Percentiles rank a stretch among this genome's conserved stretches.
phyloP scores from a whole-genome alignment of 2,329 filamentous ascomycete species.

The Zymoseptoria tritici region DNA sequence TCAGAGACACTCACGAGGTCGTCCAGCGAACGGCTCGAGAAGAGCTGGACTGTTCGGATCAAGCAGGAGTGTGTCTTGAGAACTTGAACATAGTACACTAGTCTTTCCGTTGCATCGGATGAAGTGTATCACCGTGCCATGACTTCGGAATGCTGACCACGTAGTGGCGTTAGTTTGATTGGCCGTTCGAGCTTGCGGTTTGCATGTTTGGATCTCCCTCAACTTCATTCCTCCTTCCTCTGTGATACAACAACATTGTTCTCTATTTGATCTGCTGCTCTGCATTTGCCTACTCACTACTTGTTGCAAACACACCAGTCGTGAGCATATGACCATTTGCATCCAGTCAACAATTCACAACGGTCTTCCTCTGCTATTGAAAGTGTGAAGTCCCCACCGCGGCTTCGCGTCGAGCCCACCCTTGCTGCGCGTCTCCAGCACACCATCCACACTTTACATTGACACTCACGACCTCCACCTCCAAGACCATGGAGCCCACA shows the following conservation, averaged over 20 bases:
- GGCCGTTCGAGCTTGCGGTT: background rate
- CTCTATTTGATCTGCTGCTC: background rate
- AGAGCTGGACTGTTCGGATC: background rate
- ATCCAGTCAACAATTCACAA: background rate
- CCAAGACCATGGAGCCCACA: conserved; percentile 2
- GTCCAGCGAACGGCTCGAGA: background rate
- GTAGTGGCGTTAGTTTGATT: background rate
- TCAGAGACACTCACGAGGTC: background rate
- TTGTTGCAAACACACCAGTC: background rate
- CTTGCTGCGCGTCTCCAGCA: background rate
- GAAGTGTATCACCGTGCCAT: background rate
- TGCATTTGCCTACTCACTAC: background rate
- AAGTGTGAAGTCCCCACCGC: background rate
- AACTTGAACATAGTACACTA: background rate
- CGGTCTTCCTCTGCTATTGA: background rate
- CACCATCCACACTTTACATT: background rate
- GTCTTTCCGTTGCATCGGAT: background rate
- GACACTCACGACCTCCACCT: background rate
- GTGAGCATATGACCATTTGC: background rate
- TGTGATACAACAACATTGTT: background rate
- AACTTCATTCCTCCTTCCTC: background rate
- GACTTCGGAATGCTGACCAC: background rate
- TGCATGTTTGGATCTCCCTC: background rate
- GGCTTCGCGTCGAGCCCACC: background rate
- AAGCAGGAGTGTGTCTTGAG: background rate